Base-by-base conservation (phyloP, 2,329 filamentous ascomycete species). In the Epichloe gansuensis region DNA sequence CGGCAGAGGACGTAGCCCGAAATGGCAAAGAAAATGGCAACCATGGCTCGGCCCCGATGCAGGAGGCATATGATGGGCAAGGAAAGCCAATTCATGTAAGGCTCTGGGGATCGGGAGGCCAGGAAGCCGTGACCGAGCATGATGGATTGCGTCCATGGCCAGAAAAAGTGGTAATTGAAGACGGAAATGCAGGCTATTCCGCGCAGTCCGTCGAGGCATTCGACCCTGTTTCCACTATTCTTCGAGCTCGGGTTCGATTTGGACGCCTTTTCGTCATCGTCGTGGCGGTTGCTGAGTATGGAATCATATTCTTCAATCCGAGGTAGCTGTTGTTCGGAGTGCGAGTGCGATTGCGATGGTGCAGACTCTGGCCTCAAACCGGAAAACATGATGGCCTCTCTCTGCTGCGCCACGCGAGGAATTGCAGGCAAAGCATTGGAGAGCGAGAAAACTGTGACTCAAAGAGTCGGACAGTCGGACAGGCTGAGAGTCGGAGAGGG, bases 1-100 rank as follows among this genome's bases (percentile, higher is more conserved):
- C 68, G 62, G 23, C 63, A 69, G 36, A 71, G 60, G 27, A 71
- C 68, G 48, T 71, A 71, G n/a, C 68, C 68, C 0, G 68, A 71
- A 31, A 71, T 70, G 57, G 67, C 68, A 48, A 71, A 71, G 61
- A 71, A 71, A 40, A 71, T 68, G 50, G 68, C 66, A 5, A 71
- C 68, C 68, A 71, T 71, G 11, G 68, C 63, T 5, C 66, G 63
- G 3, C 69, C 69, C 40, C 68, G 65, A 50, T 70, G 66, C 54
- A 70, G 47, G 3, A 71, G 63, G 46, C 68, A 70, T 34, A 71
- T 45, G 51, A 71, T 70, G n/a, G 69, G 69, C 46, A 71, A 51
- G 6, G 65, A 64, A 4, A 59, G 55, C 62, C 60, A 64, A 15
- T 58, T 58, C 40, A 52, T 57, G 56, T 68, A 64, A 0, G 67